Base-by-base conservation (phyloP, 2,329 filamentous ascomycete species). In the Fusarium siculi region DNA sequence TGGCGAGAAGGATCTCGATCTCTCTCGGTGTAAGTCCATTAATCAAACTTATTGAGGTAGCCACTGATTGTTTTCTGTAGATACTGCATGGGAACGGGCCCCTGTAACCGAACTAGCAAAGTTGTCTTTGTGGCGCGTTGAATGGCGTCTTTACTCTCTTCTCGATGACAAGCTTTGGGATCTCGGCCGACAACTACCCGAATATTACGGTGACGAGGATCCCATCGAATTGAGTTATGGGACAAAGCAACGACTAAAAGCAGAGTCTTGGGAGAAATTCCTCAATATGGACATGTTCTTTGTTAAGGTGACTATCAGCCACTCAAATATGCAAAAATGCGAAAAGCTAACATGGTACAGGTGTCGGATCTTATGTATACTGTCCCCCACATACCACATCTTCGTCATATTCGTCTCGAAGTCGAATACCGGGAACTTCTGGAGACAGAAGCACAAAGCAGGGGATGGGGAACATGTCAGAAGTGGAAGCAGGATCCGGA, bases 401-500 rank as follows among this genome's bases (percentile, higher is more conserved):
- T 92, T 25, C 86, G 85, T 57, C 83, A 86, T 65, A 74, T 91
- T 58, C 85, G 84, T 73, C 83, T 92, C 56, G 83, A 85, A 14
- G 85, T 92, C 54, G 85, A 87, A 55, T 92, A 92, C 74, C 85
- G 87, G 55, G 90, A 92, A 79, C 81, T 90, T 16, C 82, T 88
- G 18, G 87, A 89, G 74, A 81, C 82, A 40, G 87, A 89, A 73
- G 80, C 81, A 10, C 82, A 86, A 68, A 79, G 84, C 25, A 74
- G 78, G n/a, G 82, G 80, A 14, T 87, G 83, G 79, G 80, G 79
- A 49, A 77, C 81, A 11, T 81, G 83, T 7, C 81, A 83, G 61
- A 91, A 90, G 77, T 92, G 88, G 88, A 90, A 86, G 77, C 82
- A 84, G 60, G 90, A 92, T 73, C 88, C 89, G 4, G 87, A 87